Conservation (phyloP, 2,329 filamentous ascomycete species). For the Cordyceps pruinosa region DNA sequence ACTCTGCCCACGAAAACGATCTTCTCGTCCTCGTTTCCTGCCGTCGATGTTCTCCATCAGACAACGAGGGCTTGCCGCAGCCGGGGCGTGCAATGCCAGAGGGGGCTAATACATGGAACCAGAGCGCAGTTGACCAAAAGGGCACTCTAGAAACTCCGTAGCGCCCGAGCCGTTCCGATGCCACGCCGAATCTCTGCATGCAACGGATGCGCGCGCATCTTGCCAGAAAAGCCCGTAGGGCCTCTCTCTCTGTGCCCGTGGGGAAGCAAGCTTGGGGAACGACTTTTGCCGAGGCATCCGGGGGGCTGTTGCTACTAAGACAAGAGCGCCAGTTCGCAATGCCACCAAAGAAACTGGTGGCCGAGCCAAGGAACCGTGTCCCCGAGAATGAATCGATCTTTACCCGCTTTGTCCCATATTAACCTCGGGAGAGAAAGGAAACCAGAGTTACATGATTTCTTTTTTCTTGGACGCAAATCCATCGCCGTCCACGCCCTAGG, state of each 20-base stretch:
- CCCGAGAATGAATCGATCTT: not conserved
- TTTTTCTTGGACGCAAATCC: no score
- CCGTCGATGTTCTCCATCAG: not conserved
- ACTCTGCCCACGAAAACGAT: not conserved
- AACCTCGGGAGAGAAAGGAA: constrained; percentile 7
- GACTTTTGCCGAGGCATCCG: constrained; percentile 1
- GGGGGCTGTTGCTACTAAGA: not conserved
- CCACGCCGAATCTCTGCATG: not conserved
- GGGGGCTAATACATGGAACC: no score
- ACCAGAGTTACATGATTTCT: not conserved
- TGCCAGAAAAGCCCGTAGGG: not conserved
- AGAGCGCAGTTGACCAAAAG: no score
- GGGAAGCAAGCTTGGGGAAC: no score
- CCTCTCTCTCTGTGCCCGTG: not conserved
- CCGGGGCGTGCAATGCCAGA: no score
- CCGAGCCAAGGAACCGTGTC: not conserved
- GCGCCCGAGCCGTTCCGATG: constrained; percentile 1
- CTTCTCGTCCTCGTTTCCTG: not conserved
- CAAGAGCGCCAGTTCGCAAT: no score
- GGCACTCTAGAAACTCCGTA: not conserved
- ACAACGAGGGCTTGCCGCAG: no score
- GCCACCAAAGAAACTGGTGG: not conserved
- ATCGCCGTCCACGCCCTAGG: no score
- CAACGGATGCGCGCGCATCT: not conserved
- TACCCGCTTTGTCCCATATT: constrained; percentile 7